Conservation (phyloP, 805 yeast species). For the Saturnispora dispora region DNA sequence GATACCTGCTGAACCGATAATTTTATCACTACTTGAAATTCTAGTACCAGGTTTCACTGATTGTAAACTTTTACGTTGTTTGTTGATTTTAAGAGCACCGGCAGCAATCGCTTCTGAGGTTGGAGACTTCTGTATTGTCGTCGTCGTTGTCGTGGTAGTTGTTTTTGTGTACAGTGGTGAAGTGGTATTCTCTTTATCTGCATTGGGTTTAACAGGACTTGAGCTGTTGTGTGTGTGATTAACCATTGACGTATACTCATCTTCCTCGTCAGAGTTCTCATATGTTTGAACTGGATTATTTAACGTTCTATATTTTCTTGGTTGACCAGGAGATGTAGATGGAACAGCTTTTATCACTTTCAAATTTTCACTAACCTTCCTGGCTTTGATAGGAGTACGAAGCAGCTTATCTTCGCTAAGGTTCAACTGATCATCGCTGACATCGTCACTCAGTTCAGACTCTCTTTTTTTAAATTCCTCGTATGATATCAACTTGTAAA, state of each 20-base stretch:
- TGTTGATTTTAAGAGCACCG: constrained; percentile 16
- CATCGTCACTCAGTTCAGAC: constrained; percentile 17
- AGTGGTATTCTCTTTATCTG: constrained; percentile 24
- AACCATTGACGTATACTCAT: constrained; percentile 16
- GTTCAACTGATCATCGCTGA: constrained; percentile 21
- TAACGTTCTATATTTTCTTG: constrained; percentile 55
- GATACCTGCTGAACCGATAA: constrained; percentile 29
- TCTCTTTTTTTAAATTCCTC: constrained; percentile 52
- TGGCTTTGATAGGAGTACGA: constrained; percentile 67
- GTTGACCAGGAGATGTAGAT: constrained; percentile 92
- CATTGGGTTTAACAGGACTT: constrained; percentile 17
- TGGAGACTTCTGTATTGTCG: constrained; percentile 28
- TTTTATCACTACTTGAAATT: constrained; percentile 23
- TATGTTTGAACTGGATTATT: constrained; percentile 25
- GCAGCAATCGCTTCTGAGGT: constrained; percentile 13
- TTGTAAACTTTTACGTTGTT: constrained; percentile 22
- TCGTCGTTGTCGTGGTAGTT: constrained; percentile 42
- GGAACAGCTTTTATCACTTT: constrained; percentile 67
- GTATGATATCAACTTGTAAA: constrained; percentile 50
- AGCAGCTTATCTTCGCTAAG: constrained; percentile 31
- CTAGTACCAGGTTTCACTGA: constrained; percentile 18
- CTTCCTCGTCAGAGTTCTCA: constrained; percentile 30
- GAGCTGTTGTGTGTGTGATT: constrained; percentile 11
- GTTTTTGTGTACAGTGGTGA: constrained; percentile 34
- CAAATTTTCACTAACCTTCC: constrained; percentile 58